A percentile compares a stretch with the other conserved stretches of the same genome.
phyloP scores from a whole-genome alignment of 495 filamentous ascomycete genomes.

The Aspergillus leporis region DNA sequence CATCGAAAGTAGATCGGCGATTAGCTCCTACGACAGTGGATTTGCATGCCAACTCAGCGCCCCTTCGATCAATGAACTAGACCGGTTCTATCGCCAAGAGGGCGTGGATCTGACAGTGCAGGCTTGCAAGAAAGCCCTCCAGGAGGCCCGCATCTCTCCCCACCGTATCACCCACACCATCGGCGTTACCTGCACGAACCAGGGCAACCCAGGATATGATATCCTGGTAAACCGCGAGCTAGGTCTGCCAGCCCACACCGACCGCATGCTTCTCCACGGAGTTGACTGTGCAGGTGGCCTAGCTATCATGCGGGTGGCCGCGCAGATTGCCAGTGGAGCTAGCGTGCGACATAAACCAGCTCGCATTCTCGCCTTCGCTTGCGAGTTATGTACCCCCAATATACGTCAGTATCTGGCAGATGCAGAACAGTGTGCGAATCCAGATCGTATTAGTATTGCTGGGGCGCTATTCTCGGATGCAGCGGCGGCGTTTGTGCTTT shows the following conservation, averaged over 20 bases:
- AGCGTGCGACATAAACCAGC: conserved; percentile 39
- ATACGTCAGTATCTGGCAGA: conserved; percentile 7
- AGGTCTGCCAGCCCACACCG: conserved; percentile 47
- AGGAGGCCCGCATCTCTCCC: conserved; percentile 32
- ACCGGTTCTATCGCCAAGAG: background rate
- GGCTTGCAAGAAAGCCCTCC: background rate
- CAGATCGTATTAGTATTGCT: conserved; percentile 57
- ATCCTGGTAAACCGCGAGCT: conserved; percentile 59
- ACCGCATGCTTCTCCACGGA: conserved; percentile 62
- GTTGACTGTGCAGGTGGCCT: conserved; percentile 67
- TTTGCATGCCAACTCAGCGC: conserved; percentile 12
- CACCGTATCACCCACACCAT: conserved; percentile 64
- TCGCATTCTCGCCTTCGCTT: background rate
- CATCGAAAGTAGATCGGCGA: conserved; percentile 60
- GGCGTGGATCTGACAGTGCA: background rate
- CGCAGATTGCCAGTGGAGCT: conserved; percentile 61
- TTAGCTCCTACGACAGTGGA: conserved; percentile 59
- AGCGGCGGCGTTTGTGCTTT: conserved; percentile 58
- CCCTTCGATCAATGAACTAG: background rate
- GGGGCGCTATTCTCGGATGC: conserved; percentile 64
- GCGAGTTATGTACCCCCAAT: background rate
- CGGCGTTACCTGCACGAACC: conserved; percentile 65
- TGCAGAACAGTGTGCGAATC: conserved; percentile 35
- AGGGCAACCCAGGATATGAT: conserved; percentile 69
- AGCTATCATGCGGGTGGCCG: conserved; percentile 59